Evolutionary conservation across 305 asterid species (phyloP).

Genomic region (Fraxinus sp.): DNA sequence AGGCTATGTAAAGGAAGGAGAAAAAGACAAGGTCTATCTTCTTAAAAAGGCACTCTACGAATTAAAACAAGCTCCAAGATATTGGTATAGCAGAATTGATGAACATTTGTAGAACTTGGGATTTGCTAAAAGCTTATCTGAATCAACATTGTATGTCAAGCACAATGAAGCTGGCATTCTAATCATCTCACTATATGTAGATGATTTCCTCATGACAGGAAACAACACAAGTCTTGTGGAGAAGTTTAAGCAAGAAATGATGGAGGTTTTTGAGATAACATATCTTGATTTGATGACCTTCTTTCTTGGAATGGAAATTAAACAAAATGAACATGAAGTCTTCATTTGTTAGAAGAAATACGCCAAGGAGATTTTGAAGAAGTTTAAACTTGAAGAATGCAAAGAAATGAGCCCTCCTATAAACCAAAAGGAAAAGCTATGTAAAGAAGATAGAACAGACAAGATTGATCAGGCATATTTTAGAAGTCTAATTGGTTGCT

Average conservation of each 20-base stretch:
- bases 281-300: neutral
- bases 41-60: too few relatives aligned
- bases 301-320: constrained; percentile 1
- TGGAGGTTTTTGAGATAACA: neutral
- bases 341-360: neutral
- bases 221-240: neutral
- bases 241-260: neutral
- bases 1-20: neutral
- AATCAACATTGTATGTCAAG: too few relatives aligned
- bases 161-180: too few relatives aligned
- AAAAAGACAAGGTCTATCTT: neutral
- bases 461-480: neutral
- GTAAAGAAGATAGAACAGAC: neutral
- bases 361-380: neutral
- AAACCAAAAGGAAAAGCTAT: neutral
- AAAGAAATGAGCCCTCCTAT: neutral
- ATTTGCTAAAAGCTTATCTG: too few relatives aligned
- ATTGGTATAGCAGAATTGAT: too few relatives aligned
- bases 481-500: neutral
- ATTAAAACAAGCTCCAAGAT: too few relatives aligned
- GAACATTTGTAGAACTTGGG: too few relatives aligned
- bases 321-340: neutral
- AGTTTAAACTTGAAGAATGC: neutral
- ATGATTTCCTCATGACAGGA: neutral
- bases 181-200: neutral